Base-by-base conservation (phyloP, 2,329 filamentous ascomycete genomes). In the Dactylella cylindrospora region DNA sequence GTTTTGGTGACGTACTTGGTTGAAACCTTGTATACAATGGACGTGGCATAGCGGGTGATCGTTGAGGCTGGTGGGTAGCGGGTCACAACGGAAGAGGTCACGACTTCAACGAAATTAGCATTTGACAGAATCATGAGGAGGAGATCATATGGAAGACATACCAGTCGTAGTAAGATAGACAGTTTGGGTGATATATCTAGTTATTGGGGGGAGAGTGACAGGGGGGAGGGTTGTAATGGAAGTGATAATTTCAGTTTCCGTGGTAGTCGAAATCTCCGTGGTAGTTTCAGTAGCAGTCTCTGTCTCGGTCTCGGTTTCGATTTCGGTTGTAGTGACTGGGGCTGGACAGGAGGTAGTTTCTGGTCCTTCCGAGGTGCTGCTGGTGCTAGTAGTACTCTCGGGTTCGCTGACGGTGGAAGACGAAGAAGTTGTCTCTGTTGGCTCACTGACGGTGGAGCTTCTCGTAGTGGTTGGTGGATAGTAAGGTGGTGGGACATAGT, bases 351-450 rank as follows among this genome's bases (percentile, higher is more conserved):
- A 22, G 15, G 44, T 36, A 6, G 44, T 36, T 9, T 36, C 28
- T 12, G 46, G 20, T 10, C 3, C 4, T 3, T 17, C 17, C 15
- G 41, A 22, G 23, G 28, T 33, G 19, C 15, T 33, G 26, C 25
- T 31, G 8, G 9, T 43, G 17, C 43, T 43, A 28, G 38, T 59
- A 15, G 44, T 50, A 22, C 50, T 31, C 25, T 29, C 29, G 9
- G 53, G 29, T 15, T 59, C 53, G 44, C 44, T 59, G n/a, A 49
- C 44, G 17, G 46, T 51, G 5, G 46, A 51, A 20, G 35, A 49
- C 13, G 43, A 13, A 25, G 31, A 26, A 3, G 39, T 15, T 10
- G 43, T 47, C 8, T 55, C 41, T 12, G 25, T 31, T 22, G 39
- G 26, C 23, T 53, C 49, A 29, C 33, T 38, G 5, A 17, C 12